phyloP scores from a whole-genome alignment of 192 early-diverging fungal genomes.

The Linnemannia hyalina region DNA sequence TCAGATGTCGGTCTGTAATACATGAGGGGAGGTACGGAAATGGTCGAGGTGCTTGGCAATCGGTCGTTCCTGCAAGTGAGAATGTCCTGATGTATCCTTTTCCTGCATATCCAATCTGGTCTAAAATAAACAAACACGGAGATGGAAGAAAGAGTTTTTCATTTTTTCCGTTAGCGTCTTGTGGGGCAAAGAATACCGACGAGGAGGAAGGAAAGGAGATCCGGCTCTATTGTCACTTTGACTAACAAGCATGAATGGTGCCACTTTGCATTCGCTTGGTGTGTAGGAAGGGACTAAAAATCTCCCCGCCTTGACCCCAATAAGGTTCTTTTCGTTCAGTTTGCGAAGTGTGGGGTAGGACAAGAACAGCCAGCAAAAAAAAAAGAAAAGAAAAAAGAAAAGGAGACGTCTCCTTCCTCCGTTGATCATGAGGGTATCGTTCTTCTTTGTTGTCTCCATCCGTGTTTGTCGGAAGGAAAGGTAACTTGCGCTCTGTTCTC shows the following conservation, averaged over 20 bases:
- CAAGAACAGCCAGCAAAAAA: not conserved
- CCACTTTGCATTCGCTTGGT: not conserved
- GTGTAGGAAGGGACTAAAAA: not conserved
- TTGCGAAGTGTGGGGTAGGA: slow-evolving; percentile 8
- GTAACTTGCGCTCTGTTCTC: not conserved
- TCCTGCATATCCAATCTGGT: slow-evolving; percentile 33
- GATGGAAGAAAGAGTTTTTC: not conserved
- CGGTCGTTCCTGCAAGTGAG: slow-evolving; percentile 30
- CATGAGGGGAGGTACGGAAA: slow-evolving; percentile 49
- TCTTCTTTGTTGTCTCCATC: not conserved
- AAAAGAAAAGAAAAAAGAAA: not conserved
- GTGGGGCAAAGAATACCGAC: not conserved
- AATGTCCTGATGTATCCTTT: slow-evolving; percentile 39
- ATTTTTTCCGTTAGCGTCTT: not conserved
- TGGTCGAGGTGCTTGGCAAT: slow-evolving; percentile 42
- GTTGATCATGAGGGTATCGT: not conserved
- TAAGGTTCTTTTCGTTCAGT: not conserved
- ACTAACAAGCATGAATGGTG: not conserved
- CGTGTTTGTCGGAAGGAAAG: not conserved
- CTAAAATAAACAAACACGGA: slow-evolving; percentile 13
- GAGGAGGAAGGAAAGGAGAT: not conserved
- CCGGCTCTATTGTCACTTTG: not conserved
- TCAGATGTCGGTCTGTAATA: slow-evolving; percentile 33
- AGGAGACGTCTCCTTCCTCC: not conserved
- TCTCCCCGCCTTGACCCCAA: not conserved